Conservation (phyloP, 371 early-diverging fungal genomes). For the Mucor piriformis region DNA sequence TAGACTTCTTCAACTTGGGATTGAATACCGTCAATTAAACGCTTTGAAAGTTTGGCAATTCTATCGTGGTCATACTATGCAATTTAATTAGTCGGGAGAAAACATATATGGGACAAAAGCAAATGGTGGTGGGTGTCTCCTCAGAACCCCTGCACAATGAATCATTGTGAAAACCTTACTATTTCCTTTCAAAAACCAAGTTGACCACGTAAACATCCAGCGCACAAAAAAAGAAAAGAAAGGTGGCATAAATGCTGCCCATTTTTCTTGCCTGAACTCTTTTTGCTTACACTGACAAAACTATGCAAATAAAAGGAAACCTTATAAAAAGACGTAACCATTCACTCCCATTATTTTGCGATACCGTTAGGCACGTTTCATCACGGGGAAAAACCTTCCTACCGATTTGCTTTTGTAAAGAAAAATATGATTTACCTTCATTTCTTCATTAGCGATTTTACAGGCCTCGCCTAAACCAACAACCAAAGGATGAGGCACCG, state of each 20-base stretch:
- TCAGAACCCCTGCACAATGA: slow-evolving; percentile 76
- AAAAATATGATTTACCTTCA: slow-evolving; percentile 79
- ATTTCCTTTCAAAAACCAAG: background rate
- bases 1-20: slow-evolving; percentile 79
- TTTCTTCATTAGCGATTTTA: slow-evolving; percentile 84
- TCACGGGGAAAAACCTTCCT: slow-evolving; percentile 31
- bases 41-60: slow-evolving; percentile 74
- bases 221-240: slow-evolving; percentile 1
- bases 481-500: slow-evolving; percentile 94
- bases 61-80: slow-evolving; percentile 80
- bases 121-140: slow-evolving; percentile 18
- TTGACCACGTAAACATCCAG: no score
- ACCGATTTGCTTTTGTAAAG: background rate
- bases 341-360: slow-evolving; percentile 34
- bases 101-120: background rate
- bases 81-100: background rate
- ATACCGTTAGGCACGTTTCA: slow-evolving; percentile 36
- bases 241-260: background rate
- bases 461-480: slow-evolving; percentile 99
- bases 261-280: no score
- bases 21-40: slow-evolving; percentile 81
- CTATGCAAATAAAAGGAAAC: no score
- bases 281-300: no score
- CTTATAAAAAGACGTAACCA: slow-evolving; percentile 15
- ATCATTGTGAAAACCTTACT: slow-evolving; percentile 50